Conservation (phyloP, 352 stramenopile genomes). For the Globisporangium mamillatum region DNA sequence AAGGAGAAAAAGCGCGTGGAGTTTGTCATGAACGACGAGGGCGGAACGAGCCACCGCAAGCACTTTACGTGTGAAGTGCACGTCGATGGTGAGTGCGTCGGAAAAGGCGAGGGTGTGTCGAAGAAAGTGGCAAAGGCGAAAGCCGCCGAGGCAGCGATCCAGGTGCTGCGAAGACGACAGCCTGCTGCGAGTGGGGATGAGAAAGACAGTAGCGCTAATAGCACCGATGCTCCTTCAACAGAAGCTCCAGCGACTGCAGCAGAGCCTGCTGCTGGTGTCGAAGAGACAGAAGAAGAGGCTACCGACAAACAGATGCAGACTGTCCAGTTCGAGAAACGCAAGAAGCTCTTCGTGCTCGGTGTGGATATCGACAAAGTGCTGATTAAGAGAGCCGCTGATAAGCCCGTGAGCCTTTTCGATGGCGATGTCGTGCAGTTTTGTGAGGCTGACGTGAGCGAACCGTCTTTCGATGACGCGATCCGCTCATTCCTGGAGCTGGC, state of each 20-base stretch:
- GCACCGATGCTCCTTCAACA: neutral
- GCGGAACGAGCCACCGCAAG: conserved; percentile 51
- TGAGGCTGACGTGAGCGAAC: conserved; percentile 54
- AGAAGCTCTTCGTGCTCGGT: conserved; percentile 53
- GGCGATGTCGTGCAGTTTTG: conserved; percentile 50
- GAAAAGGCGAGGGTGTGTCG: conserved; percentile 58
- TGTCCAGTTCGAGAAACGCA: conserved; percentile 27
- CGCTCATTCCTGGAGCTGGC: conserved; percentile 39
- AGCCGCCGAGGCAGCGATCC: conserved; percentile 47
- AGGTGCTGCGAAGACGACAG: conserved; percentile 11
- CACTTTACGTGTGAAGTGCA: conserved; percentile 59
- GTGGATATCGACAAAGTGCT: conserved; percentile 76
- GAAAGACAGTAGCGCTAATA: neutral
- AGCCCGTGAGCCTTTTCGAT: conserved; percentile 25
- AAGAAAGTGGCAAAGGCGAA: conserved; percentile 85
- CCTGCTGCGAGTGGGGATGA: neutral
- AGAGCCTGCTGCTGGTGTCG: neutral
- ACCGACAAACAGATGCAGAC: neutral
- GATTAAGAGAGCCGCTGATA: conserved; percentile 49
- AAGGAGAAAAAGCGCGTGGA: conserved; percentile 58
- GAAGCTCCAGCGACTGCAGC: neutral
- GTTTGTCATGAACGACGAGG: conserved; percentile 58
- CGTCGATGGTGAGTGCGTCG: conserved; percentile 47
- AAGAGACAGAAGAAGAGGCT: neutral
- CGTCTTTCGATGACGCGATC: conserved; percentile 41